Evolutionary conservation across 176 grass and related monocot species (phyloP), one percentile per base, ranked within the genome.

Genomic region (Miscanthus lutarioriparius): DNA sequence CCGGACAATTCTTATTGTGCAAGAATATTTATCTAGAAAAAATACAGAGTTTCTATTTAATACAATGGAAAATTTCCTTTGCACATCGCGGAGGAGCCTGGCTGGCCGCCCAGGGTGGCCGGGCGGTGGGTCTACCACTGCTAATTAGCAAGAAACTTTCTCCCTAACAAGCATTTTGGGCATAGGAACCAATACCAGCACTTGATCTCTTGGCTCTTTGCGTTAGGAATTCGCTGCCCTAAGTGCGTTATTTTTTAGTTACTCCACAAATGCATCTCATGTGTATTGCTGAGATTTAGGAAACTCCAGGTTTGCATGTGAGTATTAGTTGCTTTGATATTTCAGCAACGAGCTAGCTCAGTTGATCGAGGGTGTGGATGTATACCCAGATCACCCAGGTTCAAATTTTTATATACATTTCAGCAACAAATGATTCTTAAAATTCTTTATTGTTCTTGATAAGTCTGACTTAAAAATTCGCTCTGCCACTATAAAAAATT

Each of bases 131-230:
- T n/a, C n/a, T n/a, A n/a, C n/a, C n/a, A n/a, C n/a, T n/a, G n/a
- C n/a, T 19, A 28, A 48, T 48, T 48, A 48, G 45, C 28, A 14
- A 23, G 61, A 19, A 66, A 32, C 15, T 27, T 39, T 80, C 17
- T 80, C 36, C 64, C n/a, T 37, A 64, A 63, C 15, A 40, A 83
- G 30, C 64, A 77, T 62, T 40, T 70, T 49, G 22, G 27, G 51
- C 28, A 37, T 67, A 69, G 49, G 38, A n/a, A 49, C 26, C 53
- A 23, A 30, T 16, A 77, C 22, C 7, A 70, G 56, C 8, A 3
- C 16, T 59, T 82, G 48, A 7, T 10, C 27, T 1, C 54, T 59
- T 56, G 33, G 38, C 6, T 16, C 27, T 48, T 81, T 77, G 22
- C 10, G 38, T 7, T 66, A 75, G 10, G 69, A 65, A 39, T 32